Base-by-base conservation (phyloP, 768 basidiomycete species). In the Cystofilobasidium macerans region DNA sequence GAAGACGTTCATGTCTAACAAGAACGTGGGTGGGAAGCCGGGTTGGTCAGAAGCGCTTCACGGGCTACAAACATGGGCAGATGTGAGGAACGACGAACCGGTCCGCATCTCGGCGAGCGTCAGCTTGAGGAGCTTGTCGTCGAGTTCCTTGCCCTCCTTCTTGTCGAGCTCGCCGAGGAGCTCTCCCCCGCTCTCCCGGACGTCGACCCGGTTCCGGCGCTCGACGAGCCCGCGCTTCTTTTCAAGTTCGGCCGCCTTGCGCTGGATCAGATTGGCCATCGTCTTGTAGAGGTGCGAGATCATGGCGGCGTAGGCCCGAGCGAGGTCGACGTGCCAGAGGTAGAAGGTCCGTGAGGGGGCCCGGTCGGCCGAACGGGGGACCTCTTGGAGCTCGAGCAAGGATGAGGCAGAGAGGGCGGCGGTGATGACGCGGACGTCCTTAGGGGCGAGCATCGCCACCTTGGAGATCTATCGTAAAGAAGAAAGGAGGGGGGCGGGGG, bases 291-390 rank as follows among this genome's bases (percentile, higher is more conserved):
- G 78, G 70, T 83, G 83, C 35, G 82, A 82, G 20, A 94, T 78
- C 26, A 95, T 80, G 14, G 85, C 80, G 26, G 86, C 83, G 72
- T 88, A 89, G 13, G 88, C 87, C 73, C 90, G 88, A 40, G 82
- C 78, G 12, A 89, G 80, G 77, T 97, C 90, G 60, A 95, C 87
- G 75, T 86, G 90, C 94, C 94, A 98, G 36, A 97, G 83, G 78
- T 89, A 97, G 75, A 91, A 88, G 57, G 86, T 92, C 30, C 90
- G 82, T 0, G 86, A 83, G 5, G 91, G 88, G 75, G 89, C 89
- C 57, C 91, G 86, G 74, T 94, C 91, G 26, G 87, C 85, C 70
- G 85, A 88, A 76, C 87, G 87, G 6, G 95, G 88, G 1, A 97
- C 86, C 76, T 97, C 93, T 78, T 95, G 91, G 14, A 87, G 86